A percentile compares a stretch with the other conserved stretches of the same genome.
Conservation (phyloP, 192 early-diverging fungal genomes). For the Umbelopsis ramanniana region DNA sequence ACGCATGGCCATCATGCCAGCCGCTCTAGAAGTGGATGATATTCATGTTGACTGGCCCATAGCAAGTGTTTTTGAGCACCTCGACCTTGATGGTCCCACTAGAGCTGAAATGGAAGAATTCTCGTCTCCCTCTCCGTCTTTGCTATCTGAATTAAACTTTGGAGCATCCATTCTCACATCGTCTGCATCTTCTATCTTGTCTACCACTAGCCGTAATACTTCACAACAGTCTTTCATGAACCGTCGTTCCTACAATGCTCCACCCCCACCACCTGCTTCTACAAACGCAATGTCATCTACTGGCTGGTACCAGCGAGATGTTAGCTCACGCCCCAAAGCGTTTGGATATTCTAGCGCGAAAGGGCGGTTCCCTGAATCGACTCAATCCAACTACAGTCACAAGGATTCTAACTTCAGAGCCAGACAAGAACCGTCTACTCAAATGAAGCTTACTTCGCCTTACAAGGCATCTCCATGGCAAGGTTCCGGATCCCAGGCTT, state of each 20-base stretch:
- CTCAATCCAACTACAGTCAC: not conserved
- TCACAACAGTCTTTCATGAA: not conserved
- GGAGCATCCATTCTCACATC: not conserved
- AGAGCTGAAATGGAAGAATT: conserved; percentile 10
- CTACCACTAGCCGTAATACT: not conserved
- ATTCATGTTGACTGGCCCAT: conserved; percentile 15
- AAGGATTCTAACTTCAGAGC: not conserved
- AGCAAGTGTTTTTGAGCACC: not conserved
- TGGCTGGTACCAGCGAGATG: conserved; percentile 16
- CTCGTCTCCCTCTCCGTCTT: not conserved
- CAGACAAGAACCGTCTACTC: not conserved
- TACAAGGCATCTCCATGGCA: not conserved
- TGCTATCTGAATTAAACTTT: conserved; percentile 6
- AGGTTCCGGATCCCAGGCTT: not conserved
- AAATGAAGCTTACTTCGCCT: not conserved
- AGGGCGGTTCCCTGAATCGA: not conserved
- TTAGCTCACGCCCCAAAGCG: not conserved
- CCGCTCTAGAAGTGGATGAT: conserved; percentile 14
- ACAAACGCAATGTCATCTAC: not conserved
- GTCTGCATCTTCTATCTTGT: not conserved
- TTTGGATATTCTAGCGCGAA: not conserved
- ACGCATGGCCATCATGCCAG: not conserved
- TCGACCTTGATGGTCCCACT: not conserved
- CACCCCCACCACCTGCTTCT: not conserved
- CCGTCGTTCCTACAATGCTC: no score